Evolutionary conservation across 768 basidiomycete genomes (phyloP), one percentile per base, ranked within the genome.

Genomic region (Sporobolomyces phaffii): DNA sequence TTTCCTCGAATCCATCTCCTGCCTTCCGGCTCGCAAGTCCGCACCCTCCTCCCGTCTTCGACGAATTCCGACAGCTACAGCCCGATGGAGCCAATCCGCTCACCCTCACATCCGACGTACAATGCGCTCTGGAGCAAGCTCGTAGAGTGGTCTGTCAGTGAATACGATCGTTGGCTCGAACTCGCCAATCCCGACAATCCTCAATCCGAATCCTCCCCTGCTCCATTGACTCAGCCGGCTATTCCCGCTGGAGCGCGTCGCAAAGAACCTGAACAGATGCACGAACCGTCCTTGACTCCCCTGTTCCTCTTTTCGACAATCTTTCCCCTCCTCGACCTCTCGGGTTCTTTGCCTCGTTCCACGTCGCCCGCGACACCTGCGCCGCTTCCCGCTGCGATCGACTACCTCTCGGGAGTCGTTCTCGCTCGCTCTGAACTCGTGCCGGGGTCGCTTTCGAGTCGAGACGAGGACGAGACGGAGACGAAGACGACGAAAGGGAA

Each of bases 1-100:
- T 70, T 70, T 57, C 61, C 52, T 4, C 64, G 69, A 8, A 22
- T 66, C 29, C 24, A 63, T 47, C 69, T 70, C 17, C 61, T 70
- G 18, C 58, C 69, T 1, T 20, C 64, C 28, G 33, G 36, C 6
- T 26, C 49, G 0, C 64, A 70, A 45, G 33, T 70, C 18, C 69
- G 64, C 28, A 70, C 69, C 2, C 69, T 70, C 31, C 61, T 62
- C 15, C 60, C 68, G 0, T 15, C 11, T 17, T 28, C 53, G n/a
- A 20, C 14, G 53, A 43, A 13, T 6, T 6, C 18, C 11, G 20
- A 38, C 10, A 38, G 38, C 17, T 9, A 38, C 17, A 9, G 38
- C n/a, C n/a, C n/a, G n/a, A n/a, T n/a, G n/a, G n/a, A n/a, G n/a
- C n/a, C n/a, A n/a, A n/a, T n/a, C n/a, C n/a, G n/a, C n/a, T n/a